Base-by-base conservation (phyloP, 2,329 filamentous ascomycete genomes). In the Pseudocercospora pini-densiflorae region DNA sequence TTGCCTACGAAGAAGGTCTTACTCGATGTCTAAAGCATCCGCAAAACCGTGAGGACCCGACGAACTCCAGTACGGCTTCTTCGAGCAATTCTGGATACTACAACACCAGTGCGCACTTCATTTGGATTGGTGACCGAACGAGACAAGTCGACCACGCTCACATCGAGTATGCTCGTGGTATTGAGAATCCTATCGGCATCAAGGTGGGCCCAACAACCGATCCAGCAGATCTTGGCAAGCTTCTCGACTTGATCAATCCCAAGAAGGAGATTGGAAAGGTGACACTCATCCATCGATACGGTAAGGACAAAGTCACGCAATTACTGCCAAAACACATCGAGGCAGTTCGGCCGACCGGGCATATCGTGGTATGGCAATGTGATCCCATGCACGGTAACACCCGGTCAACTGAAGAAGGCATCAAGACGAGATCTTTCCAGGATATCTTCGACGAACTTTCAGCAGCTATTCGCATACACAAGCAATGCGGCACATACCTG, bases 101-200 rank as follows among this genome's bases (percentile, higher is more conserved):
- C 82, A 91, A 97, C 80, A 98, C 94, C 0, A 97, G 93, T 4
- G 92, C 93, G 0, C 95, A 99, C 78, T 98, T 99, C 83, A 87
- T 99, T 78, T 99, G 95, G 95, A 96, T 99, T 74, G 95, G 95
- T 62, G 95, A 99, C 80, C 92, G 95, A 71, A 99, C 95, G 1
- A 89, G 95, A 55, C 94, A 98, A 80, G 88, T 97, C 54, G 91
- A 95, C 77, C 92, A 94, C 73, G 94, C 91, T 0, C 95, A 99
- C 79, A 91, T 99, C 68, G 95, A 99, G 81, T 99, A 96, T 85
- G 97, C 98, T 86, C 91, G 95, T 54, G 95, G 95, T 65, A 91
- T 99, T 71, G 90, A 92, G 74, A 99, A 99, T 81, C 95, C 95
- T 0, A 92, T 99, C 73, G 95, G 95, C 68, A 90, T 99, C 80